Evolutionary conservation across 2,329 filamentous ascomycete species (phyloP).

Genomic region (Neocucurbitaria cava): DNA sequence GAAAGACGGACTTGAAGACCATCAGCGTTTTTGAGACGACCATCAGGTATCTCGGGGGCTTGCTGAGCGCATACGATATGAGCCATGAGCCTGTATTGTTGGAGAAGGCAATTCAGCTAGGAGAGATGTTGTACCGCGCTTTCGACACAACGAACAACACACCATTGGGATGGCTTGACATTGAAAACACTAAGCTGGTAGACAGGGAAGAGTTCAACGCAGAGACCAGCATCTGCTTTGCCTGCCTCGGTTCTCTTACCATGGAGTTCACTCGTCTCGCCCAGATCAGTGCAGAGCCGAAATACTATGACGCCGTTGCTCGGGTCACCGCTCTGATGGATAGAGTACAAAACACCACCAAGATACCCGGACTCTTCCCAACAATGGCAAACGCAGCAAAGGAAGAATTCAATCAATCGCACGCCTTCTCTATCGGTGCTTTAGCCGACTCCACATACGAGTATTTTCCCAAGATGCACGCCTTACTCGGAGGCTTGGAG

Average conservation of each 20-base stretch:
- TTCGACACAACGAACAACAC: constrained; percentile 56
- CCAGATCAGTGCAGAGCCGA: constrained; percentile 44
- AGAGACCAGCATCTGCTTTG: constrained; percentile 52
- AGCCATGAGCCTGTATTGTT: constrained; percentile 43
- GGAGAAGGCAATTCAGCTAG: constrained; percentile 47
- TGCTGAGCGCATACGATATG: constrained; percentile 48
- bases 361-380: constrained; percentile 47
- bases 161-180: constrained; percentile 53
- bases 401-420: constrained; percentile 34
- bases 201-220: constrained; percentile 40
- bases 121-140: constrained; percentile 55
- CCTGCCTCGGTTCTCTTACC: constrained; percentile 55
- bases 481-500: constrained; percentile 50
- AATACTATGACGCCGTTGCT: constrained; percentile 48
- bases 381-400: constrained; percentile 49
- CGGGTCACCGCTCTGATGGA: constrained; percentile 43
- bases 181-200: constrained; percentile 43
- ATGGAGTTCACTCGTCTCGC: constrained; percentile 50
- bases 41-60: constrained; percentile 51
- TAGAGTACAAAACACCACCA: constrained; percentile 37
- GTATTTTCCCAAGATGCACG: constrained; percentile 47
- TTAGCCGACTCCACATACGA: constrained; percentile 49
- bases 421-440: constrained; percentile 45
- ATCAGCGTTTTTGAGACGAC: constrained; percentile 62
- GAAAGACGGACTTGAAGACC: constrained; percentile 46